Evolutionary conservation across 768 basidiomycete genomes (phyloP), one percentile per base, ranked within the genome.

Genomic region (Boletus vermiculosoides): DNA sequence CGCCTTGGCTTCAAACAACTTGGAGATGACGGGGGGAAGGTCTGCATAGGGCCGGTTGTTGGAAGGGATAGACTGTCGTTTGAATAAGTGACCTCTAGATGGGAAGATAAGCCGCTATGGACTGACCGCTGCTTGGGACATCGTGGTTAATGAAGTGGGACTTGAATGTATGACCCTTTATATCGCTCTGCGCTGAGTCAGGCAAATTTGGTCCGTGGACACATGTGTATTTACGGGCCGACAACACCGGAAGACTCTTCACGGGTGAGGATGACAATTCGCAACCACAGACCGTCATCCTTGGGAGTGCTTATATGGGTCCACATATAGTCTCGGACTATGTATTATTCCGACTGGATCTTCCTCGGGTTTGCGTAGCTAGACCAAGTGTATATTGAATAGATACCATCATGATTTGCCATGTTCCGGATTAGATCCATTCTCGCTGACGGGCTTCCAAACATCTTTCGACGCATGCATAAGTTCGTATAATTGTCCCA

Each of bases 401-500:
- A 49, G 44, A 47, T 13, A 42, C 40, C 20, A 40, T 66, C 44
- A 66, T n/a, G 56, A 57, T 59, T 54, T 54, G 31, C 48, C 39
- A 59, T 33, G 52, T 54, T 56, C 50, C 6, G 39, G 22, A 42
- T 55, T 48, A 47, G 9, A 45, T n/a, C 13, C 37, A 55, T 50
- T 50, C 39, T 68, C 55, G 7, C 25, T 28, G 45, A 76, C 70
- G 22, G 85, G 80, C 66, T 87, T 94, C 92, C 91, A 96, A 33
- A 96, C 80, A 59, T 88, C 88, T 67, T 90, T 92, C 0, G 93
- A 87, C 3, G 87, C 90, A 59, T 91, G 87, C 92, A 96, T 94
- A 58, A 99, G 80, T 68, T 98, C 94, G 68, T 97, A 93, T 41
- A 99, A 73, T 71, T 98, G 96, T 1, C 91, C 91, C 5, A 98